phyloP scores from a whole-genome alignment of 768 basidiomycete genomes.

The Kwoniella sp. region DNA sequence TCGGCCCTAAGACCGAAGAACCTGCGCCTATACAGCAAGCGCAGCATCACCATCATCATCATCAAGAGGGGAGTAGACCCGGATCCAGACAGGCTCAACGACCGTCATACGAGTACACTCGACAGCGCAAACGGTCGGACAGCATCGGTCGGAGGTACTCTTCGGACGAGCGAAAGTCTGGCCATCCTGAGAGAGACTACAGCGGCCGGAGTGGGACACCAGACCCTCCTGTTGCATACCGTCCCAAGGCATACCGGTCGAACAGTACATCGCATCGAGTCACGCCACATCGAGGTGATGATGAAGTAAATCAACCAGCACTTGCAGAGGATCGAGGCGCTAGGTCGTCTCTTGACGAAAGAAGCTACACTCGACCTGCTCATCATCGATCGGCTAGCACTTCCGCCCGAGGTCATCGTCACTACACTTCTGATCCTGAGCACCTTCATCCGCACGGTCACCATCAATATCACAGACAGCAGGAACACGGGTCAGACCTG shows the following conservation, averaged over 20 bases:
- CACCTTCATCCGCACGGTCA: neutral
- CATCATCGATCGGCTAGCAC: slow-evolving; percentile 17
- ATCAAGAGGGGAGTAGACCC: neutral
- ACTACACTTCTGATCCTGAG: neutral
- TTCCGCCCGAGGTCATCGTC: slow-evolving; percentile 8
- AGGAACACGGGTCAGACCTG: no score
- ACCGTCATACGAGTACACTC: slow-evolving; percentile 4
- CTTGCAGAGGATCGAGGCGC: slow-evolving; percentile 4
- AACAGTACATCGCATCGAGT: slow-evolving; percentile 9
- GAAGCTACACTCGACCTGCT: neutral
- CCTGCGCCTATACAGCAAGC: neutral
- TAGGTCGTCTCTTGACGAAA: slow-evolving; percentile 7
- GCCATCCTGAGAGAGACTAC: neutral
- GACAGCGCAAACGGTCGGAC: neutral
- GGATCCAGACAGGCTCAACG: neutral
- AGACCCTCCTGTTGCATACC: neutral
- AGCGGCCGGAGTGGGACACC: neutral
- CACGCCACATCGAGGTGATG: neutral
- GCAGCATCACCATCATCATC: neutral
- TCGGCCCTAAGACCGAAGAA: slow-evolving; percentile 6
- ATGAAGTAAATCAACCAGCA: neutral
- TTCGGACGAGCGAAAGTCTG: neutral
- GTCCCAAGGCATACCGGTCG: slow-evolving; percentile 8
- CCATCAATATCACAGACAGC: neutral
- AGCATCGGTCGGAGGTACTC: slow-evolving; percentile 8